phyloP scores from a whole-genome alignment of 306 rosid genomes.

The Cucurbita argyrosperma region DNA sequence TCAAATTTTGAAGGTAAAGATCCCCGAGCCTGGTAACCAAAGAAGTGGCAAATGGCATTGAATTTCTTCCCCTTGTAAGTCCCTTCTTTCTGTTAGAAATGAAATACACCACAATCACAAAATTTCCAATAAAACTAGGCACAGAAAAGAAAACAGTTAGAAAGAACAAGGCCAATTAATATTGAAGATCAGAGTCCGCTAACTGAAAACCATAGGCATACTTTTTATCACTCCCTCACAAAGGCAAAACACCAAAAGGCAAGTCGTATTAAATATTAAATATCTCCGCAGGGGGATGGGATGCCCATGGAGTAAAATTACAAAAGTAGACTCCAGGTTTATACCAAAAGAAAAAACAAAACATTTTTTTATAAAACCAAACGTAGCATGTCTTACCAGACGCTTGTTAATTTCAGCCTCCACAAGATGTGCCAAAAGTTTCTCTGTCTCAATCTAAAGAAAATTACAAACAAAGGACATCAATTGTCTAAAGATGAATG shows the following conservation, averaged over 20 bases:
- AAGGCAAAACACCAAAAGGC: background rate
- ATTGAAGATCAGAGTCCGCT: background rate
- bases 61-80: slow-evolving; percentile 95
- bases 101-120: background rate
- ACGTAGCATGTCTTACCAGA: slow-evolving; percentile 27
- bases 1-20: slow-evolving; percentile 94
- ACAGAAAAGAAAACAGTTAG: background rate
- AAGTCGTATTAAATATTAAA: background rate
- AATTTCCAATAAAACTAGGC: background rate
- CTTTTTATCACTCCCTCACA: no score
- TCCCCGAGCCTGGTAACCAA: slow-evolving; percentile 99
- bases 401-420: slow-evolving; percentile 88
- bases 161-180: background rate
- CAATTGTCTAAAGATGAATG: slow-evolving; percentile 10
- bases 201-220: background rate
- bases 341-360: background rate
- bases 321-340: background rate
- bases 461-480: slow-evolving; percentile 3
- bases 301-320: background rate
- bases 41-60: slow-evolving; percentile 94
- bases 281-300: background rate
- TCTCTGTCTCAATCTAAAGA: slow-evolving; percentile 92
- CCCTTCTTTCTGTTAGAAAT: slow-evolving; percentile 77
- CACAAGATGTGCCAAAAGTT: slow-evolving; percentile 89
- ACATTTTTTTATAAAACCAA: background rate